Evolutionary conservation across 2,329 filamentous ascomycete genomes (phyloP).

Genomic region (Colletotrichum cuscutae): DNA sequence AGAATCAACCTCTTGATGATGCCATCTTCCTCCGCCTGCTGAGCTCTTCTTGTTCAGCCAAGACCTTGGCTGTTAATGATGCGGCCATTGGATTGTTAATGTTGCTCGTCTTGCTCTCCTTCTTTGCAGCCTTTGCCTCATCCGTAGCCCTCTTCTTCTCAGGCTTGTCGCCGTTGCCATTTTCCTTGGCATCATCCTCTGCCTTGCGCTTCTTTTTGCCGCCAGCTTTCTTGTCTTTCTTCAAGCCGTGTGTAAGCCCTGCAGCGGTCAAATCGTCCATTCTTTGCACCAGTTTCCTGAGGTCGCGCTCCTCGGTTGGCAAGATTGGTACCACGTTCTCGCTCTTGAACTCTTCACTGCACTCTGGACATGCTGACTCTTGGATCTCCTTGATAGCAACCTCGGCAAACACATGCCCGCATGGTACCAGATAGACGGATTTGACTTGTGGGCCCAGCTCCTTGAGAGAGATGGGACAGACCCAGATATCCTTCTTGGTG

Average conservation of each 20-base stretch:
- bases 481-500: constrained; percentile 69
- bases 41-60: constrained; percentile 85
- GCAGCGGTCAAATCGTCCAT: constrained; percentile 75
- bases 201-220: constrained; percentile 84
- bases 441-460: constrained; percentile 82
- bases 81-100: constrained; percentile 93
- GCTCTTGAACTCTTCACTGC: constrained; percentile 76
- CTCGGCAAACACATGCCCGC: constrained; percentile 93
- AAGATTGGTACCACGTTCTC: constrained; percentile 88
- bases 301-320: constrained; percentile 75
- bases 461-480: constrained; percentile 90
- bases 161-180: constrained; percentile 44
- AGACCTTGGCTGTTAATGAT: constrained; percentile 83
- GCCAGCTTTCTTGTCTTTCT: constrained; percentile 74
- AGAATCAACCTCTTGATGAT: constrained; percentile 26
- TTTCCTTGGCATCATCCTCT: constrained; percentile 54
- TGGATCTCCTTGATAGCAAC: constrained; percentile 84
- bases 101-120: constrained; percentile 57
- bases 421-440: constrained; percentile 91
- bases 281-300: constrained; percentile 73
- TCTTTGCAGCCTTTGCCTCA: constrained; percentile 42
- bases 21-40: constrained; percentile 82
- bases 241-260: constrained; percentile 86
- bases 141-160: constrained; percentile 37
- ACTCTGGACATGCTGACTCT: constrained; percentile 74